Evolutionary conservation across 768 basidiomycete genomes (phyloP).

Genomic region (Exsudoporus frostii): DNA sequence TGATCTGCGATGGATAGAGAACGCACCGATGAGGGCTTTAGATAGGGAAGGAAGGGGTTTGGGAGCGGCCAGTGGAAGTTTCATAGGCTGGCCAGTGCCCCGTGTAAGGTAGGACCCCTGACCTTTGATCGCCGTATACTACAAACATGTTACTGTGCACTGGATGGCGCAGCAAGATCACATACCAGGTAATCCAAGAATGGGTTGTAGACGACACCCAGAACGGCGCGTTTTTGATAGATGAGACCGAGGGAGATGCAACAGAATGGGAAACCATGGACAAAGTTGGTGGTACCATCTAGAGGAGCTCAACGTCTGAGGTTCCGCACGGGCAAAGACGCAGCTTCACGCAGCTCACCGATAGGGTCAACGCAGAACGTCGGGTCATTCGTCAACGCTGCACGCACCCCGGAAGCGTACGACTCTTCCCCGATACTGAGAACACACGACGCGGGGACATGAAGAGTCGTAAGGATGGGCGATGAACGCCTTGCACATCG

Average conservation of each 20-base stretch:
- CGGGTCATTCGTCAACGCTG: constrained; percentile 76
- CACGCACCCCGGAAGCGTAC: constrained; percentile 67
- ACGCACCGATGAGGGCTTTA: constrained; percentile 65
- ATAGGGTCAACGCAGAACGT: constrained; percentile 98
- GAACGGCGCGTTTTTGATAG: constrained; percentile 68
- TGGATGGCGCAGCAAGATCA: not conserved
- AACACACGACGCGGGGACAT: not conserved
- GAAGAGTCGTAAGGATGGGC: not conserved
- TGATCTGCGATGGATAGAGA: not conserved
- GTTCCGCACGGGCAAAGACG: not conserved
- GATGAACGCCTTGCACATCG: not conserved
- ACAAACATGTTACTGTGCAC: not conserved
- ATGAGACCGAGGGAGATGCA: constrained; percentile 91
- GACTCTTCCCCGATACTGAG: constrained; percentile 91
- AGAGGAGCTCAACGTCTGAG: not conserved
- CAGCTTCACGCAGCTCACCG: constrained; percentile 41
- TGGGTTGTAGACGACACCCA: constrained; percentile 92
- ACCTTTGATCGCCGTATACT: constrained; percentile 78
- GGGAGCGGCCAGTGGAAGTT: constrained; percentile 62
- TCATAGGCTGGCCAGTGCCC: constrained; percentile 40
- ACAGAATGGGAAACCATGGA: constrained; percentile 81
- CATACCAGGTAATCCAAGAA: constrained; percentile 75
- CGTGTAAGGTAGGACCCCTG: constrained; percentile 74
- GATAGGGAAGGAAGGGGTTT: constrained; percentile 66
- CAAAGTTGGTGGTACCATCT: constrained; percentile 88